Evolutionary conservation across 2,329 filamentous ascomycete species (phyloP).

Genomic region (Tolypocladium paradoxum): DNA sequence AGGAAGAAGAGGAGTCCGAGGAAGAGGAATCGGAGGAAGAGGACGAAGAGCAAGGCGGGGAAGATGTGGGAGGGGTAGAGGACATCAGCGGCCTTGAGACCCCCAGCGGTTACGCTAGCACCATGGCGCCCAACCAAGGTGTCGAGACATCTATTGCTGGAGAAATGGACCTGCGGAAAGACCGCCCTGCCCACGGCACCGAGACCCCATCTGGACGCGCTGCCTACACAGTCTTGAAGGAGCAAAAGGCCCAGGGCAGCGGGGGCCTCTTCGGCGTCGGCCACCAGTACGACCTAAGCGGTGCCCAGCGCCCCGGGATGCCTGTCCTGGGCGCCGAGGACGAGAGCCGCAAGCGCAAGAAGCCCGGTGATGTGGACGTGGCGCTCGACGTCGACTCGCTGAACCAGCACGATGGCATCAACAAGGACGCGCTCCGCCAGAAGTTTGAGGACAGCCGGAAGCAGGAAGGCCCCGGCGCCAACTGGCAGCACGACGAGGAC

Average conservation of each 20-base stretch:
- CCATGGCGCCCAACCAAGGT: constrained; percentile 63
- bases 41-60: constrained; percentile 36
- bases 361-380: constrained; percentile 90
- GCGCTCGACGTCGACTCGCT: constrained; percentile 80
- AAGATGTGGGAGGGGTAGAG: neutral
- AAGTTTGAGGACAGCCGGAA: constrained; percentile 66
- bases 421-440: constrained; percentile 71
- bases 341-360: constrained; percentile 75
- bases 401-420: constrained; percentile 62
- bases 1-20: constrained; percentile 59
- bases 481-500: constrained; percentile 75
- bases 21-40: constrained; percentile 71
- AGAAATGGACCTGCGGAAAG: constrained; percentile 85
- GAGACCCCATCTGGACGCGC: constrained; percentile 66
- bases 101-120: constrained; percentile 68
- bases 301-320: constrained; percentile 36
- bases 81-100: constrained; percentile 59
- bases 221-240: constrained; percentile 82
- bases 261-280: constrained; percentile 96
- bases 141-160: constrained; percentile 65
- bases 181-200: constrained; percentile 72
- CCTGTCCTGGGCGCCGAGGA: constrained; percentile 75
- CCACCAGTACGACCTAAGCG: constrained; percentile 77
- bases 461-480: constrained; percentile 55
- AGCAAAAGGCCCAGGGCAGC: constrained; percentile 65